phyloP scores from a whole-genome alignment of 2,329 filamentous ascomycete species.

The Corynespora cassiicola region DNA sequence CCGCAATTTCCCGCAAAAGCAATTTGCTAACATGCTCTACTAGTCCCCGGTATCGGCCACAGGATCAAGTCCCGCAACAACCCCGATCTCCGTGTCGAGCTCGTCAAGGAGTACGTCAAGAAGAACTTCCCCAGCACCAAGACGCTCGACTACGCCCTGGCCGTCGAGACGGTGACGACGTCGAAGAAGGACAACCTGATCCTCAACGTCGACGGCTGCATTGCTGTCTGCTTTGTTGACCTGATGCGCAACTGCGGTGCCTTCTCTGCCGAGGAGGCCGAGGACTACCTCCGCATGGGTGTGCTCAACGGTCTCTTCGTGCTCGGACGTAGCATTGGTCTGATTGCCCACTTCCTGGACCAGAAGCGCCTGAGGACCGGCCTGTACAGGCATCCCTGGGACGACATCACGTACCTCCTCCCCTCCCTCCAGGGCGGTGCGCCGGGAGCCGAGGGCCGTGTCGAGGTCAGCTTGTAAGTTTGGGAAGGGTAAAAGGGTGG shows the following conservation, averaged over 20 bases:
- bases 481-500: constrained; percentile 27
- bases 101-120: constrained; percentile 98
- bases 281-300: constrained; percentile 99
- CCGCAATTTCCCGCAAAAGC: not conserved
- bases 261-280: constrained; percentile 93
- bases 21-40: constrained; percentile 22
- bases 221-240: constrained; percentile 98
- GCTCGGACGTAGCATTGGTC: constrained; percentile 93
- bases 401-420: constrained; percentile 50
- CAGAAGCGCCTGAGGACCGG: constrained; percentile 99
- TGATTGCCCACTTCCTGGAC: constrained; percentile 99
- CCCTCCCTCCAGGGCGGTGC: constrained; percentile 45
- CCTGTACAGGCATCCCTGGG: constrained; percentile 98
- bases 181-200: constrained; percentile 99
- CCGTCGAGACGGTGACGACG: constrained; percentile 96
- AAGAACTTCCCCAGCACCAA: constrained; percentile 98
- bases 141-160: constrained; percentile 97
- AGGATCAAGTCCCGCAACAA: constrained; percentile 99
- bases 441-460: constrained; percentile 49
- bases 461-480: constrained; percentile 48
- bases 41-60: constrained; percentile 95
- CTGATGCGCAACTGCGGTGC: constrained; percentile 97
- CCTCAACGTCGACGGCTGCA: constrained; percentile 97
- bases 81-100: constrained; percentile 98
- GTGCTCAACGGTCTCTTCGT: constrained; percentile 99